Base-by-base conservation (phyloP, 495 filamentous ascomycete genomes). In the Talaromyces wortmannii region DNA sequence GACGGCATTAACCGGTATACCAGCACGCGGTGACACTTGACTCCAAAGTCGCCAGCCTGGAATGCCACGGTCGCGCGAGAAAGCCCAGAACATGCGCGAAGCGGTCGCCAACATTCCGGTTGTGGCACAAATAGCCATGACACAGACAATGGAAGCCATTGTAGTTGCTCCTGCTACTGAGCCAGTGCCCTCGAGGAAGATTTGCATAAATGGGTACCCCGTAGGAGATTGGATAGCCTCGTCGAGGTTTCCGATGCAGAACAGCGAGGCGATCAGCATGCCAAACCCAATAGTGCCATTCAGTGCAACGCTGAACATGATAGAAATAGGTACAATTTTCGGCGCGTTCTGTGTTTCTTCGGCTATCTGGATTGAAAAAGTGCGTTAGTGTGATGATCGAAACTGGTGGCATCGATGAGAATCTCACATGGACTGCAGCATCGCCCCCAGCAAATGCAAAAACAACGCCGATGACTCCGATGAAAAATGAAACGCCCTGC, bases 41-140 rank as follows among this genome's bases (percentile, higher is more conserved):
- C 61, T 55, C 15, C 68, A 50, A 12, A 57, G 52, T 5, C 32
- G 31, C 5, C 66, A 68, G 43, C 55, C 61, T 47, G 81, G 82
- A 7, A 83, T 63, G 3, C 82, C 81, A 10, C 67, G 58, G 56
- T 84, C 81, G 17, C 82, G 68, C 4, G 80, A 76, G 65, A 81
- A 85, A 6, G 80, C 76, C 73, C 74, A 83, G 0, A 83, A 68
- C 65, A 83, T 81, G 0, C 81, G 71, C 5, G 80, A 82, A 7
- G 79, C 74, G 0, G 80, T 82, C 7, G 81, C 77, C 7, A 82
- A 74, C 53, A 77, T 73, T 51, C 73, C 79, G 55, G 83, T 74
- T 2, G 74, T 73, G n/a, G 76, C 76, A 29, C 70, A 74, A 12
- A 76, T 70, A 3, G 78, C 58, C 7, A 79, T 72, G 12, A 84